Conservation (phyloP, 2,329 filamentous ascomycete genomes). For the Aureobasidium namibiae region DNA sequence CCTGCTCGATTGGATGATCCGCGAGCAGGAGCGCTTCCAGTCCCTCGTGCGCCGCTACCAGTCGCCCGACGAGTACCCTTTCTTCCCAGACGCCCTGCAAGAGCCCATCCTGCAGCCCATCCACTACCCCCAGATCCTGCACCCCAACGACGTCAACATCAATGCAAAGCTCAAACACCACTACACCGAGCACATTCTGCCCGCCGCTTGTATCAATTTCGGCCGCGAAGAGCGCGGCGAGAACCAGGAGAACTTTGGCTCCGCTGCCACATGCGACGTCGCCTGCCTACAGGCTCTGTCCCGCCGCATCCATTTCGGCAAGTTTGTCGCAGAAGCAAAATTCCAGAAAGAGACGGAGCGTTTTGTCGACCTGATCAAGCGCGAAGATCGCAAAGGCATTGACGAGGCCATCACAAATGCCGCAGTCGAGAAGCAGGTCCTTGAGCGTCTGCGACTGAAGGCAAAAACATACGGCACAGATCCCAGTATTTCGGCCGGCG, state of each 20-base stretch:
- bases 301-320: constrained; percentile 90
- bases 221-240: constrained; percentile 74
- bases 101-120: constrained; percentile 79
- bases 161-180: constrained; percentile 79
- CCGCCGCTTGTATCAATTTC: constrained; percentile 70
- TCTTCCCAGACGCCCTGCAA: constrained; percentile 78
- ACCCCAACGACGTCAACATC: constrained; percentile 82
- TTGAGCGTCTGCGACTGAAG: constrained; percentile 80
- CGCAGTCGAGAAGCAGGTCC: constrained; percentile 81
- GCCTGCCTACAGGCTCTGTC: constrained; percentile 82
- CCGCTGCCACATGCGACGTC: constrained; percentile 84
- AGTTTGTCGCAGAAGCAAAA: constrained; percentile 96
- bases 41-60: constrained; percentile 91
- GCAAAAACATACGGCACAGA: constrained; percentile 90
- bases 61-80: constrained; percentile 93
- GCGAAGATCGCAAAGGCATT: constrained; percentile 70
- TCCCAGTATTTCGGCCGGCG: constrained; percentile 50
- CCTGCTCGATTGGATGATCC: constrained; percentile 90
- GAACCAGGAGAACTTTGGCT: constrained; percentile 90
- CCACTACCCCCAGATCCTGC: constrained; percentile 78
- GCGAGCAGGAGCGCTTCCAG: constrained; percentile 82
- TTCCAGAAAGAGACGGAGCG: constrained; percentile 73
- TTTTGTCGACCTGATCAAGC: constrained; percentile 76
- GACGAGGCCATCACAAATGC: constrained; percentile 84
- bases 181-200: constrained; percentile 77